Conservation (phyloP, 1,284 basidiomycete species). For the Chalciporus sp. region DNA sequence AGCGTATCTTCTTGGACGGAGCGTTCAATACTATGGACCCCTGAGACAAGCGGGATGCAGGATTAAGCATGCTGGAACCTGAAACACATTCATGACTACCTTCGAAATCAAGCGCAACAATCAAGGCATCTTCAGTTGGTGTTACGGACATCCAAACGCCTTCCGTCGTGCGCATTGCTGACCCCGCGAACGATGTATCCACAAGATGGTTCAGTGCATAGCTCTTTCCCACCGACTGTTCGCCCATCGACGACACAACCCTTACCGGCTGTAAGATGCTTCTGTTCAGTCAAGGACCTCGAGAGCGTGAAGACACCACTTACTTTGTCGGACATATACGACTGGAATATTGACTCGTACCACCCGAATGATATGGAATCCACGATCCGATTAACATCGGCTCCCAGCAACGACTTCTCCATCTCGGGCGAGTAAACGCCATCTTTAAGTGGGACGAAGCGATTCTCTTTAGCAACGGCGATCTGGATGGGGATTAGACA, state of each 20-base stretch:
- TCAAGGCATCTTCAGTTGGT: slow-evolving; percentile 53
- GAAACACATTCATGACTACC: slow-evolving; percentile 33
- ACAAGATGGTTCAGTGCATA: slow-evolving; percentile 63
- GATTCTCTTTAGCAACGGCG: slow-evolving; percentile 57
- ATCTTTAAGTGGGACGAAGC: slow-evolving; percentile 63
- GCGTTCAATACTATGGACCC: slow-evolving; percentile 64
- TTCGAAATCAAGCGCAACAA: slow-evolving; percentile 68
- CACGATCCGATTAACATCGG: slow-evolving; percentile 58
- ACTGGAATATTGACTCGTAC: slow-evolving; percentile 66
- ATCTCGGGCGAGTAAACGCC: slow-evolving; percentile 51
- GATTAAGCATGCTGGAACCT: background rate
- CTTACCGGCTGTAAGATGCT: slow-evolving; percentile 49
- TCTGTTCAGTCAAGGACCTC: background rate
- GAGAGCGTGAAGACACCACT: slow-evolving; percentile 1
- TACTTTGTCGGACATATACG: slow-evolving; percentile 61
- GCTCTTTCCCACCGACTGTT: slow-evolving; percentile 68
- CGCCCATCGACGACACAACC: slow-evolving; percentile 70
- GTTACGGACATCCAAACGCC: slow-evolving; percentile 72
- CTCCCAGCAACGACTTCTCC: slow-evolving; percentile 57
- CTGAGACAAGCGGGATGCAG: slow-evolving; percentile 29
- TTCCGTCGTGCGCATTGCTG: slow-evolving; percentile 67
- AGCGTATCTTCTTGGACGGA: slow-evolving; percentile 66
- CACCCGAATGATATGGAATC: slow-evolving; percentile 61
- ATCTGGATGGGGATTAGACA: slow-evolving; percentile 69
- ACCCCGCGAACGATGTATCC: slow-evolving; percentile 67